Base-by-base conservation (phyloP, 371 early-diverging fungal species). In the Mortierella sp. region DNA sequence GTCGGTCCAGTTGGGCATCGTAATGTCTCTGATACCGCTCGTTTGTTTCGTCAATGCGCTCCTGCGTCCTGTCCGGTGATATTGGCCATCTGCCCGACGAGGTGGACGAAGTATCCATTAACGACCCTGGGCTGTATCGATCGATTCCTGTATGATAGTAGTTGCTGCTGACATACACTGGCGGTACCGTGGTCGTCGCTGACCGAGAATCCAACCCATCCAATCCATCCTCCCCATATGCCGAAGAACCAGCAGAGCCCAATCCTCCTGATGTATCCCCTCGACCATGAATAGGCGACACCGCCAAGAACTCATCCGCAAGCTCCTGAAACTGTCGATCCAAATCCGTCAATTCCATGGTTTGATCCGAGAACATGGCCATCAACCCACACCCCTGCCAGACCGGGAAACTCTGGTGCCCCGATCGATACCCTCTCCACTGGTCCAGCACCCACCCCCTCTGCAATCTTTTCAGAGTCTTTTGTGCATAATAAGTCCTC, bases 331-430 rank as follows among this genome's bases (percentile, higher is more conserved):
- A 75, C 68, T 77, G 76, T 24, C 51, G 77, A 72, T 86, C 87
- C 41, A 86, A 29, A 63, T 82, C 75, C 38, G 72, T 48, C 16
- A 82, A 72, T 32, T 82, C 80, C 60, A 86, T 76, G 18, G 72
- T 78, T 27, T 82, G 75, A 51, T 86, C 70, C 11, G 87, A 82
- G 49, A 80, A 86, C 87, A 86, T 86, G 76, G 87, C 72, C 72
- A 86, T 82, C 18, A 86, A 75, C 6, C 73, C 80, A 44, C 82
- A 86, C 18, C 87, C 87, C 58, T 86, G 87, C 87, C 87, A 86
- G 38, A 86, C 75, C 2, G 87, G 87, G n/a, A 86, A 82, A 18
- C 46, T 74, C 54, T 75, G 78, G n/a, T 74, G 56, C n/a, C 74
- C 74, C 18, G 35, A 35, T 7, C 87, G 75, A 54, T 82, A 86